Base-by-base conservation (phyloP, 345 rosid genomes). In the Rhodamnia argentea region DNA sequence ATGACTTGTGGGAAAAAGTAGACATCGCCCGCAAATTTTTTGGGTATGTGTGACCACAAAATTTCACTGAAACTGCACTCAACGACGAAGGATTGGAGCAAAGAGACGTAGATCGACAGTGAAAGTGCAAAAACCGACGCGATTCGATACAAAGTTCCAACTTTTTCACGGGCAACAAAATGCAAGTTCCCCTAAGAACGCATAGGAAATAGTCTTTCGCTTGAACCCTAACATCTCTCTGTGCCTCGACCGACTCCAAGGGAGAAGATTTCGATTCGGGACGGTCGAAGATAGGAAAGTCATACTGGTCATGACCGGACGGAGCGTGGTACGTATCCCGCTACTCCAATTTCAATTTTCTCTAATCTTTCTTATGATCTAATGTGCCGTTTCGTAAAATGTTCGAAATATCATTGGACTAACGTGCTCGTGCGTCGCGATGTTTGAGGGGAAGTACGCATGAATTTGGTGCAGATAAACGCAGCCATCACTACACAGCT, bases 251-350 rank as follows among this genome's bases (percentile, higher is more conserved):
- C 3, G 59, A n/a, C 50, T 54, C 47, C 57, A 83, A 37, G 85
- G 90, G 13, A 88, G 83, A 54, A 86, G 86, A 50, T 88, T 88
- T 83, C 84, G 87, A 40, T 82, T 84, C 42, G 86, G 88, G 56
- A 81, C 42, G 26, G 50, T 88, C 42, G 85, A 15, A 5, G 81
- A 82, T 60, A 84, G 56, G 57, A 88, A 84, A 23, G 88, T 86
- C 24, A 84, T 88, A 75, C 32, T 86, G 60, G 90, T 88, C 47
- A 88, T 86, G 88, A 88, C 90, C 16, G 88, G 90, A 86, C 32
- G 86, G 14, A 76, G 88, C 86, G 64, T 88, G 90, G 85, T 86
- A 86, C 22, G 29, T 83, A 26, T 24, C 55, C 22, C 75, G 14
- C 10, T 29, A n/a, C n/a, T n/a, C n/a, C n/a, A n/a, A 14, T 22